A percentile compares a stretch with the other conserved stretches of the same genome.
Evolutionary conservation across 257 asterid genomes (phyloP).

Genomic region (Coffea canephora): DNA sequence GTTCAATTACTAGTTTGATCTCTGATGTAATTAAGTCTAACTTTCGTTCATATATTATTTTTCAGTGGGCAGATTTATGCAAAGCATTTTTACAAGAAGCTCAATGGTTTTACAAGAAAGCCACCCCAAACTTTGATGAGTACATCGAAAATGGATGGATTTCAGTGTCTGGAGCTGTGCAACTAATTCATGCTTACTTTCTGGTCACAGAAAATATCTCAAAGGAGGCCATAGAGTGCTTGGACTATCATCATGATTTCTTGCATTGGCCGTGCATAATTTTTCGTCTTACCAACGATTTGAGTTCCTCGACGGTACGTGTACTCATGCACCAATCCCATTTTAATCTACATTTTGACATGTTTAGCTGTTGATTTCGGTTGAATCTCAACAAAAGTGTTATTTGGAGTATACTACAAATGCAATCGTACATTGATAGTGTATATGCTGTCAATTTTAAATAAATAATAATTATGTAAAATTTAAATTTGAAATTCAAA

Average conservation of each 20-base stretch:
- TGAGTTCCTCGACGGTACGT: neutral
- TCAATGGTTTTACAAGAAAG: conserved; percentile 11
- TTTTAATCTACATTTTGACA: too few species aligned
- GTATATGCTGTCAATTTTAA: too few species aligned
- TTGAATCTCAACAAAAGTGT: too few species aligned
- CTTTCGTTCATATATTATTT: too few species aligned
- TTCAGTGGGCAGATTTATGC: conserved; percentile 37
- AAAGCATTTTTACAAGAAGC: conserved; percentile 21
- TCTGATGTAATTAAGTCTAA: too few species aligned
- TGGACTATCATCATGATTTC: conserved; percentile 9
- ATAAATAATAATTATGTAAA: too few species aligned
- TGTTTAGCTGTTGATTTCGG: too few species aligned
- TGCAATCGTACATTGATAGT: too few species aligned
- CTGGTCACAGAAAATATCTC: conserved; percentile 17
- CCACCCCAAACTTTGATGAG: conserved; percentile 21
- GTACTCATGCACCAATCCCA: too few species aligned
- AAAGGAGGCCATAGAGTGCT: conserved; percentile 16
- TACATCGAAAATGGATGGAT: conserved; percentile 26
- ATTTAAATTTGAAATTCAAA: too few species aligned
- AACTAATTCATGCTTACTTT: conserved; percentile 32
- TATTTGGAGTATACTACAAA: too few species aligned
- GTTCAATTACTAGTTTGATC: too few species aligned
- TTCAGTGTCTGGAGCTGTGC: conserved; percentile 26
- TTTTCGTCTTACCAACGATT: conserved; percentile 21
- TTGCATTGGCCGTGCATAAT: conserved; percentile 14